Evolutionary conservation across 371 early-diverging fungal species (phyloP).

Genomic region (Mortierella sp.): DNA sequence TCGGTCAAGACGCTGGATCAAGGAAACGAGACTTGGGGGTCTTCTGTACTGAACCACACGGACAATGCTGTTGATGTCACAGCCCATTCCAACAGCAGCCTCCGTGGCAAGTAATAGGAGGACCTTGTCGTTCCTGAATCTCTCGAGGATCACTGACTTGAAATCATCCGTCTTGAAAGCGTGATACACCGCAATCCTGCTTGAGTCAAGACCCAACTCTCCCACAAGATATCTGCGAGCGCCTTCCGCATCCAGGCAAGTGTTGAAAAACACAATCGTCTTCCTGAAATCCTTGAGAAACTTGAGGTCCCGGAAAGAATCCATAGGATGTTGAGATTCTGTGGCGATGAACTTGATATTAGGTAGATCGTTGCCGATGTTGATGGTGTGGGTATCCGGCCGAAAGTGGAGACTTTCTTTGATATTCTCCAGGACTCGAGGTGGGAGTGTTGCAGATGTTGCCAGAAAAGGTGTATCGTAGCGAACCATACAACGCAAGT

Average conservation of each 20-base stretch:
- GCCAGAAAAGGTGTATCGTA: background rate
- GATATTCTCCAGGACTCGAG: background rate
- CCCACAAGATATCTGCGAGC: background rate
- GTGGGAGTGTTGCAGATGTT: conserved; percentile 11
- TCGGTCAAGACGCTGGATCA: conserved; percentile 9
- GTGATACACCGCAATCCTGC: background rate
- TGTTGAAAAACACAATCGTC: background rate
- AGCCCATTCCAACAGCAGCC: conserved; percentile 16
- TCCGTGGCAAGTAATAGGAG: conserved; percentile 13
- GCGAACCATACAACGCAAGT: background rate
- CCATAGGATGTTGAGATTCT: background rate
- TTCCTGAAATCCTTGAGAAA: conserved; percentile 1
- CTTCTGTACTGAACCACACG: conserved; percentile 11
- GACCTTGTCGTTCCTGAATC: background rate
- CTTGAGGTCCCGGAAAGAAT: background rate
- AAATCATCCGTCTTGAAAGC: background rate
- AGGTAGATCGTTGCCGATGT: conserved; percentile 7
- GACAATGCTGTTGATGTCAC: conserved; percentile 2
- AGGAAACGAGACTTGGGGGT: background rate
- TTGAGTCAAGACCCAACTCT: background rate
- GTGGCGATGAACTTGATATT: background rate
- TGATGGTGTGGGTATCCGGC: background rate
- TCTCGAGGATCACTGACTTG: background rate
- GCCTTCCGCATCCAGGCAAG: background rate
- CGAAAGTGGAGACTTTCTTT: background rate